Conservation (phyloP, 2,329 filamentous ascomycete species). For the Dothidotthia symphoricarpi region DNA sequence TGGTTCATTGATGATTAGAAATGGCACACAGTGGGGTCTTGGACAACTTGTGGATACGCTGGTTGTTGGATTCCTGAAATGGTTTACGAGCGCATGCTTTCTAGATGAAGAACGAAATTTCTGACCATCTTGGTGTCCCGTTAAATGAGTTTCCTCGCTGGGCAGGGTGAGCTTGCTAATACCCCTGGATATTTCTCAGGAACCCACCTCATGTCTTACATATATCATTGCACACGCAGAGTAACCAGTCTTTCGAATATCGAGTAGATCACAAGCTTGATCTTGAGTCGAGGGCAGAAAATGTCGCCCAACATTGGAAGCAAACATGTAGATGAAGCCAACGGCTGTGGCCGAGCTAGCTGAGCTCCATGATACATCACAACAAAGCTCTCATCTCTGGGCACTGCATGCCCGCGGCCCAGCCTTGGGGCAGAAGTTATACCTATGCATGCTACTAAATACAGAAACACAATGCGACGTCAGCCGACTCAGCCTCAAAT, state of each 20-base stretch:
- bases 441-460: too few species aligned
- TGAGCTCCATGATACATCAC: too few species aligned
- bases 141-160: background rate
- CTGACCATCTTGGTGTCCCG: too few species aligned
- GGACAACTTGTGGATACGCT: background rate
- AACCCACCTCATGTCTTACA: too few species aligned
- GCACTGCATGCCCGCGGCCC: background rate
- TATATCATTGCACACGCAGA: too few species aligned
- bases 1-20: conserved; percentile 38
- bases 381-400: background rate
- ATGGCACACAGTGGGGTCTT: too few species aligned
- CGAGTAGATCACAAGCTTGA: too few species aligned
- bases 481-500: conserved; percentile 22
- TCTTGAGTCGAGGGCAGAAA: too few species aligned
- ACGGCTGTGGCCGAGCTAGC: background rate
- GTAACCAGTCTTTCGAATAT: too few species aligned
- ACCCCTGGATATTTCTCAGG: too few species aligned
- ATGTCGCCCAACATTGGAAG: background rate
- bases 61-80: conserved; percentile 1
- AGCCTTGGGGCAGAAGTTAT: too few species aligned
- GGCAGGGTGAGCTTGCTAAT: background rate
- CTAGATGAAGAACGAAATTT: conserved; percentile 1
- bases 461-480: background rate
- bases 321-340: conserved; percentile 1
- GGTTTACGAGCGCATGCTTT: conserved; percentile 8